Evolutionary conservation across 1,139 yeast genomes (phyloP).

Genomic region (Blastobotrys serpentis): DNA sequence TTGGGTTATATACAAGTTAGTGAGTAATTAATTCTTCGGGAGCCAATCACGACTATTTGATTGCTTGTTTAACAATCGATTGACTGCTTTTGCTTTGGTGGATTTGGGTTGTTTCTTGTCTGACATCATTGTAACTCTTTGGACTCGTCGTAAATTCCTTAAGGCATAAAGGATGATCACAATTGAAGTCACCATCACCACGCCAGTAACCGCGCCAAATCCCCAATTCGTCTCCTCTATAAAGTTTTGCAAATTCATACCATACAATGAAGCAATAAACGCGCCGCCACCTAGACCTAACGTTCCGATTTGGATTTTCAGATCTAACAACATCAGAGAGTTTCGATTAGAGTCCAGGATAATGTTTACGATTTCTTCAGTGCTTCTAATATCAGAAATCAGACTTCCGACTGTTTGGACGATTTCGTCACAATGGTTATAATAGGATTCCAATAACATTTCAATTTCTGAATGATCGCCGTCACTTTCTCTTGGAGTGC

Average conservation of each 20-base stretch:
- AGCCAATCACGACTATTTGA: conserved; percentile 5
- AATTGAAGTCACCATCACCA: conserved; percentile 43
- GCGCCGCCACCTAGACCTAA: conserved; percentile 86
- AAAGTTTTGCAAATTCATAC: conserved; percentile 92
- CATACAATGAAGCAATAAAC: conserved; percentile 80
- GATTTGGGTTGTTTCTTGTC: conserved; percentile 3
- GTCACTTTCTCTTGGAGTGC: conserved; percentile 34
- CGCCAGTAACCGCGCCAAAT: conserved; percentile 59
- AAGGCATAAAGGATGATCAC: conserved; percentile 42
- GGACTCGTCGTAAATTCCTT: conserved; percentile 54
- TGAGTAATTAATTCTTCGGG: neutral
- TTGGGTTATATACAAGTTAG: conserved; percentile 5
- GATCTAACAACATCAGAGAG: conserved; percentile 85
- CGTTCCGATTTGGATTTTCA: conserved; percentile 85
- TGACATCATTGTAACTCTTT: conserved; percentile 63
- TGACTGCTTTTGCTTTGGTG: conserved; percentile 8
- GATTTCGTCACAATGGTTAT: conserved; percentile 93
- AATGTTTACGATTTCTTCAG: conserved; percentile 95
- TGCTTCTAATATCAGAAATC: conserved; percentile 80
- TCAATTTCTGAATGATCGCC: conserved; percentile 75
- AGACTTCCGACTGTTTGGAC: conserved; percentile 90
- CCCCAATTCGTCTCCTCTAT: conserved; percentile 78
- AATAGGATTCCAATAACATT: conserved; percentile 88
- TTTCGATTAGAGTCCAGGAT: conserved; percentile 94
- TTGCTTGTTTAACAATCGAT: conserved; percentile 5